phyloP scores from a whole-genome alignment of 805 yeast species.

The Suhomyces canberraensis region DNA sequence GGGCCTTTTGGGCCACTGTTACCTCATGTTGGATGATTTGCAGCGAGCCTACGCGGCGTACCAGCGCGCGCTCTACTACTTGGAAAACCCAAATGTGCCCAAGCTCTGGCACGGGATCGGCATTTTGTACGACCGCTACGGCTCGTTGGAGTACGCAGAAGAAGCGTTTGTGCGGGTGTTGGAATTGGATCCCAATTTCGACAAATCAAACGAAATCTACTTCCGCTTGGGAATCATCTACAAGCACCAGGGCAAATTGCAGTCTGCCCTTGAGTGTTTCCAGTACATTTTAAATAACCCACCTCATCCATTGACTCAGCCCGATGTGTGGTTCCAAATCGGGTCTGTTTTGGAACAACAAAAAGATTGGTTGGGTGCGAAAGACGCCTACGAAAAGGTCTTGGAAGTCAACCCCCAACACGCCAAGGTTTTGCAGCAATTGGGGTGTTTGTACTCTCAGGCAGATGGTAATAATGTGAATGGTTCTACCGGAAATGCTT shows the following conservation, averaged over 20 bases:
- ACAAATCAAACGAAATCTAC: slow-evolving; percentile 93
- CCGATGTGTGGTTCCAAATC: slow-evolving; percentile 98
- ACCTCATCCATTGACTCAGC: slow-evolving; percentile 92
- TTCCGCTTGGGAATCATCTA: slow-evolving; percentile 95
- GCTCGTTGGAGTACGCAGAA: slow-evolving; percentile 94
- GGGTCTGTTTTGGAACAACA: slow-evolving; percentile 95
- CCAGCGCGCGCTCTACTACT: slow-evolving; percentile 89
- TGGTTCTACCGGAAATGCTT: slow-evolving; percentile 9
- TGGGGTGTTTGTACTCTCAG: slow-evolving; percentile 90
- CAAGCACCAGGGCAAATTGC: slow-evolving; percentile 87
- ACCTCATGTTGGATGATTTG: slow-evolving; percentile 91
- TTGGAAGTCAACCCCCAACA: slow-evolving; percentile 87
- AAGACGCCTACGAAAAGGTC: slow-evolving; percentile 93
- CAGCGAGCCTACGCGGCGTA: slow-evolving; percentile 95
- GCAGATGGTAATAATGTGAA: slow-evolving; percentile 16
- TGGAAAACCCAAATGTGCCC: slow-evolving; percentile 92
- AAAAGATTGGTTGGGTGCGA: slow-evolving; percentile 86
- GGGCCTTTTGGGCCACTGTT: slow-evolving; percentile 96
- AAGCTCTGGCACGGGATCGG: slow-evolving; percentile 99
- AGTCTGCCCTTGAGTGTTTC: slow-evolving; percentile 90
- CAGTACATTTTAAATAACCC: slow-evolving; percentile 87
- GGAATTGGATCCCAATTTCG: slow-evolving; percentile 94
- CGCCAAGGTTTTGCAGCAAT: slow-evolving; percentile 91
- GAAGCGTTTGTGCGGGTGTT: slow-evolving; percentile 96
- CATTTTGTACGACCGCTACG: slow-evolving; percentile 91